These are phyloP conservation scores for Cercophora samala DNA, from an alignment of 495 filamentous ascomycete genomes.

Conservation along the genomic window DNA sequence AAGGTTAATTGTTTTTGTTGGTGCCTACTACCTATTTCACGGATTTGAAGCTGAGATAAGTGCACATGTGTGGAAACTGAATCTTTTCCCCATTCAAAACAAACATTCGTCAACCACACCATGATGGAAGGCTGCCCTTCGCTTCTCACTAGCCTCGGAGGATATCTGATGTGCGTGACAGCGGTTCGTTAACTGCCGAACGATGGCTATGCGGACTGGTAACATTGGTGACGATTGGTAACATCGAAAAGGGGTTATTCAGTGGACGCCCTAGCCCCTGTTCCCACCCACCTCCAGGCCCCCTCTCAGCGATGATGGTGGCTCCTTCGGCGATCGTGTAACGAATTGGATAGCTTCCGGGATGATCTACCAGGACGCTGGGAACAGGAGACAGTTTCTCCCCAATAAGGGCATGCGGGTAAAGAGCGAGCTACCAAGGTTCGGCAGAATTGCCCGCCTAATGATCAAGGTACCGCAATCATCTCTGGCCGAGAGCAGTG, in stretches of 20 bases:
- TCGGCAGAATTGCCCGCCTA: conserved; percentile 1
- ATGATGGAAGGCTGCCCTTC: background rate
- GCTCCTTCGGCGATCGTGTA: background rate
- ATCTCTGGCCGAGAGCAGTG: background rate
- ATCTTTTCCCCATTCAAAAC: background rate
- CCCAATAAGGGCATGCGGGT: background rate
- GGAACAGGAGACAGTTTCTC: background rate
- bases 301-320: background rate
- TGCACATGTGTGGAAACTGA: background rate
- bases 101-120: background rate
- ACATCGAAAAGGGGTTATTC: background rate
- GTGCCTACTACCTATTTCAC: background rate
- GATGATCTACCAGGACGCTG: background rate
- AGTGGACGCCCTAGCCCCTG: background rate
- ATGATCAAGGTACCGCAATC: background rate
- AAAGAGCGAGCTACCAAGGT: background rate
- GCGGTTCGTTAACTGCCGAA: conserved; percentile 4
- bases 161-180: background rate
- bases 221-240: background rate
- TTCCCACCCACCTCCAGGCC: background rate
- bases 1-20: background rate
- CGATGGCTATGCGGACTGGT: background rate
- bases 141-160: conserved; percentile 1
- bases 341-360: conserved; percentile 3
- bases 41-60: background rate